Percentiles rank a stretch among this genome's conserved stretches.
These are phyloP conservation scores for Brassica juncea DNA, from an alignment of 345 rosid species.

Conservation along the genomic window DNA sequence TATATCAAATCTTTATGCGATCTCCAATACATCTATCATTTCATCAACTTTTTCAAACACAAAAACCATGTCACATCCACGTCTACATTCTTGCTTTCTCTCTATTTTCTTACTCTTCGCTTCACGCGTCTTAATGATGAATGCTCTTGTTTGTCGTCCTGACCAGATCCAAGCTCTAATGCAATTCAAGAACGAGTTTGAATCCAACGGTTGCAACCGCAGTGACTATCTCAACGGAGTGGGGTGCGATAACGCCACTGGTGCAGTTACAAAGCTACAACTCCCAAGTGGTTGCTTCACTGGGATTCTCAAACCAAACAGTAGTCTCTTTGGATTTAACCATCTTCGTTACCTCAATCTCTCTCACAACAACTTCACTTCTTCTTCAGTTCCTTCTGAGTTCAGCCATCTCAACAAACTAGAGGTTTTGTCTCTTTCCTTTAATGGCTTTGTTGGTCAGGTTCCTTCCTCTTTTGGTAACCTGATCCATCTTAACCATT, in stretches of 20 bases:
- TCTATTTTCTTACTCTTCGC: not conserved
- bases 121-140: not conserved
- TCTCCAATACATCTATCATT: not conserved
- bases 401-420: constrained; percentile 23
- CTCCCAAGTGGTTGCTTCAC: not conserved
- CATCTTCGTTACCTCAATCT: not conserved
- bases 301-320: constrained; percentile 9
- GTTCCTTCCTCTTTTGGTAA: constrained; percentile 8
- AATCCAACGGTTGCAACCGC: not conserved
- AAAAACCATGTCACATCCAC: not conserved
- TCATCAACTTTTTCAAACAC: not conserved
- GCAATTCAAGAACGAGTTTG: constrained; percentile 19
- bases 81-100: not conserved
- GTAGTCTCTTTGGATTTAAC: constrained; percentile 3
- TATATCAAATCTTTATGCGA: not conserved
- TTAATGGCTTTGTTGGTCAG: not conserved
- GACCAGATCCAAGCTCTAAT: constrained; percentile 6
- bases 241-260: not conserved
- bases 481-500: not conserved
- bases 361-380: not conserved
- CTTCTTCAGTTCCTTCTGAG: constrained; percentile 16
- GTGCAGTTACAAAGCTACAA: not conserved
- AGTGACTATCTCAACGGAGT: not conserved
- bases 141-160: not conserved
- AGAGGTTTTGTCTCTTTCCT: not conserved